Evolutionary conservation across 1,284 basidiomycete genomes (phyloP).

Genomic region (Cutaneotrichosporon cutaneum): DNA sequence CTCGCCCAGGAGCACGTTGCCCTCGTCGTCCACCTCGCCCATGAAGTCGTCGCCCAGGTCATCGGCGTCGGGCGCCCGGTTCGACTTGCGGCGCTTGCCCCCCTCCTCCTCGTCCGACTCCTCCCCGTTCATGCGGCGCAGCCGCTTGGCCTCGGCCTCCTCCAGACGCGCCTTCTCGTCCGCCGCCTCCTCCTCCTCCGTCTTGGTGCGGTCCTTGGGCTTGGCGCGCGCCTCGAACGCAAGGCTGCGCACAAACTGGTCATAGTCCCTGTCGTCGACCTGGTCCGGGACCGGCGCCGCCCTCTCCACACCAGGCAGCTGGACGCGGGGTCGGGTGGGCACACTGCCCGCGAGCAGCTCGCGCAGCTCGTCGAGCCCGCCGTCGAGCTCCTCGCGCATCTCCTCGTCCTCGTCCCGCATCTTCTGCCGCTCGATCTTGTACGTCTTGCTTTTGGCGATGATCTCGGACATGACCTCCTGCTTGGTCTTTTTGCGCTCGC

Average conservation of each 20-base stretch:
- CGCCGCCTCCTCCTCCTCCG: conserved; percentile 86
- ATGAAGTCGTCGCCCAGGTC: conserved; percentile 90
- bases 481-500: conserved; percentile 78
- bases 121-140: conserved; percentile 83
- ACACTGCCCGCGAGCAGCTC: conserved; percentile 67
- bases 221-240: conserved; percentile 91
- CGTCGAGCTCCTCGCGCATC: conserved; percentile 82
- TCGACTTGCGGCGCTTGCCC: conserved; percentile 40
- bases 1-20: conserved; percentile 56
- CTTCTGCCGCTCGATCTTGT: conserved; percentile 73
- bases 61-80: conserved; percentile 58
- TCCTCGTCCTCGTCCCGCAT: conserved; percentile 83
- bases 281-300: conserved; percentile 32
- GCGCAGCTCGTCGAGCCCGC: conserved; percentile 79
- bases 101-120: conserved; percentile 64
- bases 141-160: conserved; percentile 75
- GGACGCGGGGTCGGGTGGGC: conserved; percentile 50
- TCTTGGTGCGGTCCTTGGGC: conserved; percentile 93
- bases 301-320: conserved; percentile 54
- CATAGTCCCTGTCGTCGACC: conserved; percentile 63
- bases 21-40: conserved; percentile 56
- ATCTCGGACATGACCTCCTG: conserved; percentile 98
- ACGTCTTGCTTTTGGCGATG: conserved; percentile 93
- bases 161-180: conserved; percentile 86
- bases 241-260: conserved; percentile 85